phyloP scores from a whole-genome alignment of 2,329 filamentous ascomycete genomes.

The Ophiostoma perfectum region DNA sequence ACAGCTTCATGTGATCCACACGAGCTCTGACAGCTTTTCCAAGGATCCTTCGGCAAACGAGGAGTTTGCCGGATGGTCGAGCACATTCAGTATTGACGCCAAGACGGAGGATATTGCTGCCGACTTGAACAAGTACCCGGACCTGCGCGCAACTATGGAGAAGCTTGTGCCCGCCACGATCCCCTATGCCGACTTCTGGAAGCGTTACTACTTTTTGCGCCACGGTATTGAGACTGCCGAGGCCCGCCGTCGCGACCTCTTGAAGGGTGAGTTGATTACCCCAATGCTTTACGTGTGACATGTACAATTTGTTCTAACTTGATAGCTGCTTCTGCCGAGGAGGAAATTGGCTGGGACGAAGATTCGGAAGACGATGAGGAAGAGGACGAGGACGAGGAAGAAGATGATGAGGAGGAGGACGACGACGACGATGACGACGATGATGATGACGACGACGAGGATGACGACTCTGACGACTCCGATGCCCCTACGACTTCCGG shows the following conservation, averaged over 20 bases:
- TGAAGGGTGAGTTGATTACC: slow-evolving; percentile 65
- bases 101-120: slow-evolving; percentile 78
- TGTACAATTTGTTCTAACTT: slow-evolving; percentile 33
- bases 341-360: slow-evolving; percentile 68
- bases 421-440: slow-evolving; percentile 10
- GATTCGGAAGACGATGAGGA: slow-evolving; percentile 37
- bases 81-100: slow-evolving; percentile 70
- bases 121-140: slow-evolving; percentile 80
- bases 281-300: background rate
- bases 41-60: slow-evolving; percentile 66
- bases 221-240: slow-evolving; percentile 93
- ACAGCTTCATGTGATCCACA: slow-evolving; percentile 92
- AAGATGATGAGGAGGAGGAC: slow-evolving; percentile 47
- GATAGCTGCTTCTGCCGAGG: slow-evolving; percentile 61
- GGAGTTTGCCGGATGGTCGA: slow-evolving; percentile 69
- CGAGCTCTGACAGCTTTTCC: slow-evolving; percentile 71
- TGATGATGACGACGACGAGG: slow-evolving; percentile 17
- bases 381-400: slow-evolving; percentile 37
- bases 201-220: slow-evolving; percentile 88
- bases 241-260: slow-evolving; percentile 75
- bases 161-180: slow-evolving; percentile 88
- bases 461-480: slow-evolving; percentile 18
- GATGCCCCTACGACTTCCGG: slow-evolving; percentile 25
- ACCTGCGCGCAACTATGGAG: slow-evolving; percentile 86
- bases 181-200: slow-evolving; percentile 89